Conservation (phyloP, 768 basidiomycete genomes). For the Cantharellus anzutake region DNA sequence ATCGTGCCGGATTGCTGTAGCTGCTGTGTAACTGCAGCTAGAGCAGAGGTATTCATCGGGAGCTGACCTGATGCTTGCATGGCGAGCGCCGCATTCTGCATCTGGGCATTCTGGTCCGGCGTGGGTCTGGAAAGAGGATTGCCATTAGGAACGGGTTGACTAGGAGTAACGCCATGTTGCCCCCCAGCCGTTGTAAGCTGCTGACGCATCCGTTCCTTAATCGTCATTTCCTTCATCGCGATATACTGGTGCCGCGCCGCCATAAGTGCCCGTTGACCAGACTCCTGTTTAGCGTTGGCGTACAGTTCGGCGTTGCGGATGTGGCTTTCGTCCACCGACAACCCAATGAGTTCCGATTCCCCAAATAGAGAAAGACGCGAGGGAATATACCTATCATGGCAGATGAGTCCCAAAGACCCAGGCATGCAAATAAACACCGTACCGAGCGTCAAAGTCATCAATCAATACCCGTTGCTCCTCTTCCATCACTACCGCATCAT, state of each 20-base stretch:
- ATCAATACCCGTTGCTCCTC: slow-evolving; percentile 19
- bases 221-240: too few species aligned
- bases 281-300: neutral
- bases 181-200: too few species aligned
- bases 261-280: neutral
- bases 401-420: neutral
- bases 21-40: too few species aligned
- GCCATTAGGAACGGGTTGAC: too few species aligned
- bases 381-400: slow-evolving; percentile 1
- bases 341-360: neutral
- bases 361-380: neutral
- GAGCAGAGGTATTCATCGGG: too few species aligned
- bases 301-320: neutral
- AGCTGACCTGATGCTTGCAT: too few species aligned
- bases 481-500: slow-evolving; percentile 16
- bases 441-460: slow-evolving; percentile 19
- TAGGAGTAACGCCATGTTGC: too few species aligned
- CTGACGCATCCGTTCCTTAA: too few species aligned
- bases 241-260: neutral
- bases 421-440: neutral
- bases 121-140: too few species aligned
- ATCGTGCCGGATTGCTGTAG: too few species aligned
- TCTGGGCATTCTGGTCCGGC: too few species aligned
- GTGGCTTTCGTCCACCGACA: neutral
- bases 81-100: too few species aligned